These are phyloP conservation scores for Cadophora gregata DNA, from an alignment of 2,329 filamentous ascomycete species.

Conservation along the genomic window DNA sequence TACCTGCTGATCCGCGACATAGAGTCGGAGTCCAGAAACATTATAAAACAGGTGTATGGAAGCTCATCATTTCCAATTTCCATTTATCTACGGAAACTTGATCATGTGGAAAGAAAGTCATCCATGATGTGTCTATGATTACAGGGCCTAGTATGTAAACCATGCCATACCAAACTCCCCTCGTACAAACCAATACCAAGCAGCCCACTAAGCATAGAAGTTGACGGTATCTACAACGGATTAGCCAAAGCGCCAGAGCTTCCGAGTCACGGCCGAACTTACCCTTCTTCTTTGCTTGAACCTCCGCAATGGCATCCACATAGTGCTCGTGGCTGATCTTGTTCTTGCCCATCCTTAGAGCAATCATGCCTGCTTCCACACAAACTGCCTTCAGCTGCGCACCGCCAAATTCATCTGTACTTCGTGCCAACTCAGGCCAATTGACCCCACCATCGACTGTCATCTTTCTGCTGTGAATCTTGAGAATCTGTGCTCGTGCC, in stretches of 20 bases:
- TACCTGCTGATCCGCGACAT: not conserved
- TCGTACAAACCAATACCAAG: conserved; percentile 27
- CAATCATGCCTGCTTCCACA: conserved; percentile 99
- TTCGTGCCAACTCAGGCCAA: conserved; percentile 93
- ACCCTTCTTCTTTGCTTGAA: conserved; percentile 80
- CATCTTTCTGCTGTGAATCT: conserved; percentile 99
- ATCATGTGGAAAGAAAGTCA: conserved; percentile 24
- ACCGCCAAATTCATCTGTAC: conserved; percentile 97
- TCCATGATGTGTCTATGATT: conserved; percentile 42
- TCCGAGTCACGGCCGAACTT: conserved; percentile 35
- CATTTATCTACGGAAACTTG: conserved; percentile 10
- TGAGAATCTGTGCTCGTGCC: conserved; percentile 93
- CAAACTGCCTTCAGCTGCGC: conserved; percentile 98
- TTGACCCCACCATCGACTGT: conserved; percentile 91
- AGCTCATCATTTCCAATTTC: conserved; percentile 8
- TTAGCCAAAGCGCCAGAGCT: conserved; percentile 19
- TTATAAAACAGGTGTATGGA: not conserved
- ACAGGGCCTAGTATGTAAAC: conserved; percentile 39
- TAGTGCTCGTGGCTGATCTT: conserved; percentile 99
- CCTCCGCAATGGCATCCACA: conserved; percentile 96
- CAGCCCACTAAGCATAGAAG: conserved; percentile 39
- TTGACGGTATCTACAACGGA: conserved; percentile 38
- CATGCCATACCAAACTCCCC: conserved; percentile 39
- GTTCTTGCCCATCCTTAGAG: conserved; percentile 88
- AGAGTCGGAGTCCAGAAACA: not conserved